Percentiles rank a stretch among this genome's conserved stretches.
Conservation (phyloP, 1,139 yeast species). For the Kurtzmaniella quercitrusa region DNA sequence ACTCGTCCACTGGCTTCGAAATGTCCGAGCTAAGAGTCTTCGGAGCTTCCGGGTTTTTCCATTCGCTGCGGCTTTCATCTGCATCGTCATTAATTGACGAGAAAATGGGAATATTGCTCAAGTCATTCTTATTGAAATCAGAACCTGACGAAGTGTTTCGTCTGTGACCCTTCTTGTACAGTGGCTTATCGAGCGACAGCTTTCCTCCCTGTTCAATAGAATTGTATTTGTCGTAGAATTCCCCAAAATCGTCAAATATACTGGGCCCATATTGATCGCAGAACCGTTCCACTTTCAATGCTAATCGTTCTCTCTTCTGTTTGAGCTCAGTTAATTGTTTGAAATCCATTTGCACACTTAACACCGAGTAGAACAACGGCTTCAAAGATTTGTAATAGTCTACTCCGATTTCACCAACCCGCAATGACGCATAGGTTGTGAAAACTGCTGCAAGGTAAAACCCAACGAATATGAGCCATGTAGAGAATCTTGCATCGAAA, state of each 20-base stretch:
- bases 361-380: conserved; percentile 34
- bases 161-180: conserved; percentile 5
- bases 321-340: conserved; percentile 50
- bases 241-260: conserved; percentile 61
- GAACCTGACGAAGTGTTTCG: conserved; percentile 6
- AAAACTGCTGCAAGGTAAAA: conserved; percentile 39
- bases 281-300: conserved; percentile 57
- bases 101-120: conserved; percentile 32
- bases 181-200: conserved; percentile 1
- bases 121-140: conserved; percentile 16
- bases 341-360: conserved; percentile 37
- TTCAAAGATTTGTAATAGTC: conserved; percentile 37
- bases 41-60: conserved; percentile 10
- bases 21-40: no score
- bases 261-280: conserved; percentile 75
- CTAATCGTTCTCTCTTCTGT: conserved; percentile 48
- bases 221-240: conserved; percentile 28
- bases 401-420: conserved; percentile 40
- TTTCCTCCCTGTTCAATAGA: conserved; percentile 8
- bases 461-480: conserved; percentile 20
- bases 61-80: conserved; percentile 6
- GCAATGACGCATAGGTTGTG: conserved; percentile 39
- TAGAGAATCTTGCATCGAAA: conserved; percentile 10
- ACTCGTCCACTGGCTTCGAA: not conserved
- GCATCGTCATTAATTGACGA: conserved; percentile 15